phyloP scores from a whole-genome alignment of 352 stramenopile genomes.

The Labyrinthula sp. region DNA sequence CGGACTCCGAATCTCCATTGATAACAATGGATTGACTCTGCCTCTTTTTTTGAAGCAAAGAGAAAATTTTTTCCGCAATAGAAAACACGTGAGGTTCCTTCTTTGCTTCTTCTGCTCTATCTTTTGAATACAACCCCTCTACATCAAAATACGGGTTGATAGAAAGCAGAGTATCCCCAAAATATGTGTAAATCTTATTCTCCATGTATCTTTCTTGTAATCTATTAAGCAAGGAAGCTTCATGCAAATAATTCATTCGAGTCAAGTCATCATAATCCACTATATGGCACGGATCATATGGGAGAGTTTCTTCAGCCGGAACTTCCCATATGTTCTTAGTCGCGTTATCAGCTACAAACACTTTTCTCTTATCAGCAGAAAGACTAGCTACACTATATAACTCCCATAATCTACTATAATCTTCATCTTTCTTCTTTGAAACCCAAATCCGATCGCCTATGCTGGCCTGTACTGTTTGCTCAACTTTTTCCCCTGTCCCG shows the following conservation, averaged over 20 bases:
- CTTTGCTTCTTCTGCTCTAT: constrained; percentile 33
- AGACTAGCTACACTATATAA: no score
- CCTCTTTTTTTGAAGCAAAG: constrained; percentile 43
- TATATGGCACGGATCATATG: constrained; percentile 63
- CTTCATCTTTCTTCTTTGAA: no score
- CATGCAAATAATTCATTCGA: constrained; percentile 32
- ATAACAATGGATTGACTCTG: constrained; percentile 75
- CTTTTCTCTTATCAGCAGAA: no score
- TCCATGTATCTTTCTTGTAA: constrained; percentile 50
- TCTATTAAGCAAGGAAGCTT: constrained; percentile 28
- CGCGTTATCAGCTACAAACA: no score
- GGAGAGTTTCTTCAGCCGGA: constrained; percentile 25
- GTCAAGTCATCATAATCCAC: constrained; percentile 37
- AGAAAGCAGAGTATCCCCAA: constrained; percentile 43
- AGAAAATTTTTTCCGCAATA: constrained; percentile 61
- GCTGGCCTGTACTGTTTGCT: no score
- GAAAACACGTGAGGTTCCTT: constrained; percentile 61
- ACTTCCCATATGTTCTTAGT: no score
- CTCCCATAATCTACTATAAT: no score
- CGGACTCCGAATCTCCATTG: constrained; percentile 65
- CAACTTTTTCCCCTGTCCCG: no score
- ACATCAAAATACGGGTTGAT: constrained; percentile 47
- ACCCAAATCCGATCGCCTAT: no score
- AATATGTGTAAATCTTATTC: constrained; percentile 80
- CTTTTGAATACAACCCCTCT: constrained; percentile 20